Base-by-base conservation (phyloP, 2,329 filamentous ascomycete genomes). In the Truncatella angustata region DNA sequence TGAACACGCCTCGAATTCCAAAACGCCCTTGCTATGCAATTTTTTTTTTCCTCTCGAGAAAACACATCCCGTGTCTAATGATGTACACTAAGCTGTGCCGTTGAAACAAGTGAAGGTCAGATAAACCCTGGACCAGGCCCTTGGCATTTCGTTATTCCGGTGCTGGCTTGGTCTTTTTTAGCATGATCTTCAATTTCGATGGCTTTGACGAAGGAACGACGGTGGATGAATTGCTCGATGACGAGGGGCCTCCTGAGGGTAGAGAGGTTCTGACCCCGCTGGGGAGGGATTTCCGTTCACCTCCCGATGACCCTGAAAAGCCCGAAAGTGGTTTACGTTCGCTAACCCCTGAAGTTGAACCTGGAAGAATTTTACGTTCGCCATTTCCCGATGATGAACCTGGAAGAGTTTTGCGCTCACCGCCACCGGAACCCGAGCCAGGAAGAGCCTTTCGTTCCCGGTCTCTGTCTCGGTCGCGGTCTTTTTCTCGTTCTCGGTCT, bases 131-230 rank as follows among this genome's bases (percentile, higher is more conserved):
- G 28, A 32, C 28, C 28, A 32, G 28, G 28, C 28, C 28, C 2
- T 7, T 32, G 14, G 28, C 7, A 32, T 32, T 14, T 32, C 28
- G 28, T 32, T 14, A 32, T 14, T 32, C 28, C 28, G 28, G 28
- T n/a, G n/a, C 10, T 11, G 40, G 60, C 35, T 54, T 48, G 50
- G 54, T 32, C 4, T 58, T 52, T 51, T 62, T 68, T 36, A 67
- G 35, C 53, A 66, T 68, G 52, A 68, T 62, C 54, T 66, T 68
- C 14, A 66, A 40, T 51, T 64, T 65, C 2, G 58, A 46, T 34
- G 3, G 58, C 44, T 6, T 60, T 28, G 40, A 60, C 50, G 2
- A 55, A 52, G 7, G 56, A 50, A 40, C 4, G 55, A 51, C 48
- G 39, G 23, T 6, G 21, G 14, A 32, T 32, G 28, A 32, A 32